Evolutionary conservation across 805 yeast species (phyloP), one percentile per base, ranked within the genome.

Genomic region (Limtongozyma cylindracea): DNA sequence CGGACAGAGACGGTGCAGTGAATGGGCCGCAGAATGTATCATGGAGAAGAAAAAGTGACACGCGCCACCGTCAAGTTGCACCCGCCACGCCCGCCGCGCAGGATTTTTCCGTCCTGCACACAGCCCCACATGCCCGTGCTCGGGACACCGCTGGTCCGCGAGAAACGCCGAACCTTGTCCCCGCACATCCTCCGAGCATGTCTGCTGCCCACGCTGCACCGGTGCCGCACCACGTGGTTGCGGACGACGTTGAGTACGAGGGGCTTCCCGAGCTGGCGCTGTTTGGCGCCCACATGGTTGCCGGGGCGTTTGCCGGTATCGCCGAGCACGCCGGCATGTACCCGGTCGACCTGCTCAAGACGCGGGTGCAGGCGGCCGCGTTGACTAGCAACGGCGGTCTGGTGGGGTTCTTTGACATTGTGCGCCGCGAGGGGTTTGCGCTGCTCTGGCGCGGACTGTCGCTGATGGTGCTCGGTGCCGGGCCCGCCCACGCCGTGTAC

Each of bases 291-390:
- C 91, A 82, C 39, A 56, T 84, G 28, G 39, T 64, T 8, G 96
- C 96, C 2, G 98, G 98, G 8, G 96, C 95, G 0, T 76, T 80
- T 47, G 96, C 98, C n/a, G 98, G 98, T 13, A 77, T 88, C 25
- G 77, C 84, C 95, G 98, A 84, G 42, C 98, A 84, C 45, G 68
- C 93, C 2, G 78, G 84, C 20, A 78, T 84, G 94, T 84, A 68
- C 41, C 98, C 98, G 2, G 66, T 84, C 19, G 98, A 84, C 42
- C 84, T 91, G n/a, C 61, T 84, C 33, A 84, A 84, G 51, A 88
- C 96, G 5, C 56, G 98, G 38, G 77, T 84, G 84, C 98, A 84
- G 42, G 65, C 70, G 23, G 22, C 30, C n/a, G 33, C 24, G 10
- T 16, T 20, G 32, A 38, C 27, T 28, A 41, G 26, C 21, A 24